These are phyloP conservation scores for Gloeophyllum trabeum DNA, from an alignment of 768 basidiomycete species.

Conservation along the genomic window DNA sequence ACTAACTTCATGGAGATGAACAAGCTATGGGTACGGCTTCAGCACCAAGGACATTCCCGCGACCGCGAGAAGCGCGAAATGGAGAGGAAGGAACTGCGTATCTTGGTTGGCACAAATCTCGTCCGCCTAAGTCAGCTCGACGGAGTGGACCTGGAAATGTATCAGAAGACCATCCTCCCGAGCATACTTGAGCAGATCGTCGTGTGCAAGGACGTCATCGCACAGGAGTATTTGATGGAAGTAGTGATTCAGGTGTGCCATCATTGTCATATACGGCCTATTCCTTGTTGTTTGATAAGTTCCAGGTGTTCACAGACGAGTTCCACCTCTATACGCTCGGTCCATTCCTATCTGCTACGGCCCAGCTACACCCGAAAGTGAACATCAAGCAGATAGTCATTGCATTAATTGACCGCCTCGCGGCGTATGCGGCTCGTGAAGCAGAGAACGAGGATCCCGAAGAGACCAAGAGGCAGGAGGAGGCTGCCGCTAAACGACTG, in stretches of 20 bases:
- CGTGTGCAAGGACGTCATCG: constrained; percentile 96
- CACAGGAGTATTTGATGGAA: constrained; percentile 99
- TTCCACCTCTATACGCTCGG: constrained; percentile 96
- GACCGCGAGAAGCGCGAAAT: constrained; percentile 96
- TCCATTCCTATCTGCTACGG: constrained; percentile 91
- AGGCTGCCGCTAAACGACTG: constrained; percentile 79
- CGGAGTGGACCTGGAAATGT: constrained; percentile 92
- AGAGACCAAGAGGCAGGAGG: constrained; percentile 87
- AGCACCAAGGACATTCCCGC: constrained; percentile 94
- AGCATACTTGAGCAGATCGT: constrained; percentile 95
- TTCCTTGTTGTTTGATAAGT: neutral
- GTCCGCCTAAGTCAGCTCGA: constrained; percentile 93
- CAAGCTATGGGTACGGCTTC: constrained; percentile 97
- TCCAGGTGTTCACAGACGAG: constrained; percentile 93
- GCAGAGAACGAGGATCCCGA: constrained; percentile 95
- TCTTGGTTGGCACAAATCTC: constrained; percentile 95
- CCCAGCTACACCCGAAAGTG: constrained; percentile 93
- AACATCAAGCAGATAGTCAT: constrained; percentile 99
- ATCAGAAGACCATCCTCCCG: constrained; percentile 76
- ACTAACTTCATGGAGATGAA: constrained; percentile 99
- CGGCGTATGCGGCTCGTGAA: constrained; percentile 92
- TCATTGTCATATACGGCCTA: neutral
- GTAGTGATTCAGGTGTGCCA: constrained; percentile 87
- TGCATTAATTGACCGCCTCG: constrained; percentile 90
- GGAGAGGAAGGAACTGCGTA: constrained; percentile 90